phyloP scores from a whole-genome alignment of 2,329 filamentous ascomycete species.

The Penicillium sp. region DNA sequence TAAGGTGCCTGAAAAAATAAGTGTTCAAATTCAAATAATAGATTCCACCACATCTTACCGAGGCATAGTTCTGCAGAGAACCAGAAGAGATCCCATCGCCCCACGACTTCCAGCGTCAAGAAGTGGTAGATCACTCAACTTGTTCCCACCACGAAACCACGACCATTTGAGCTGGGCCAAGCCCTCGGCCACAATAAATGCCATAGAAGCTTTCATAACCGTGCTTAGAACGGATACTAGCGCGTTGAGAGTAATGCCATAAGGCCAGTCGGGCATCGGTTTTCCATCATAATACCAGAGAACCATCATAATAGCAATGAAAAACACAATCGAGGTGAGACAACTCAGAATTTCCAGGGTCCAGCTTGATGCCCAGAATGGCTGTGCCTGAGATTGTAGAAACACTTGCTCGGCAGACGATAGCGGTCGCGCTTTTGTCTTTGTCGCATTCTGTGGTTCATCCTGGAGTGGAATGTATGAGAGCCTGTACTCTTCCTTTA shows the following conservation, averaged over 20 bases:
- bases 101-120: slow-evolving; percentile 38
- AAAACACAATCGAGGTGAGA: slow-evolving; percentile 32
- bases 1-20: slow-evolving; percentile 20
- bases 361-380: slow-evolving; percentile 22
- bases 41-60: slow-evolving; percentile 15
- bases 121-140: slow-evolving; percentile 31
- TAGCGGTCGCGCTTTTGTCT: slow-evolving; percentile 14
- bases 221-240: slow-evolving; percentile 31
- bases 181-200: slow-evolving; percentile 30
- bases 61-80: slow-evolving; percentile 27
- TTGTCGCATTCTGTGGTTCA: neutral
- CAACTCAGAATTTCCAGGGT: slow-evolving; percentile 22
- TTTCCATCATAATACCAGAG: slow-evolving; percentile 30
- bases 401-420: slow-evolving; percentile 16
- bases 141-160: slow-evolving; percentile 30
- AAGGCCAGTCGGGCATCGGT: slow-evolving; percentile 32
- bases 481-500: slow-evolving; percentile 15
- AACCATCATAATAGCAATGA: slow-evolving; percentile 36
- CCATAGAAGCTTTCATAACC: slow-evolving; percentile 32
- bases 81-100: slow-evolving; percentile 27
- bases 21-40: neutral
- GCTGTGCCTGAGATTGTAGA: slow-evolving; percentile 12
- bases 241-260: slow-evolving; percentile 35
- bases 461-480: slow-evolving; percentile 17
- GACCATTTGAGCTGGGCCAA: slow-evolving; percentile 39